phyloP scores from a whole-genome alignment of 768 basidiomycete genomes.

The Pisolithus tinctorius region DNA sequence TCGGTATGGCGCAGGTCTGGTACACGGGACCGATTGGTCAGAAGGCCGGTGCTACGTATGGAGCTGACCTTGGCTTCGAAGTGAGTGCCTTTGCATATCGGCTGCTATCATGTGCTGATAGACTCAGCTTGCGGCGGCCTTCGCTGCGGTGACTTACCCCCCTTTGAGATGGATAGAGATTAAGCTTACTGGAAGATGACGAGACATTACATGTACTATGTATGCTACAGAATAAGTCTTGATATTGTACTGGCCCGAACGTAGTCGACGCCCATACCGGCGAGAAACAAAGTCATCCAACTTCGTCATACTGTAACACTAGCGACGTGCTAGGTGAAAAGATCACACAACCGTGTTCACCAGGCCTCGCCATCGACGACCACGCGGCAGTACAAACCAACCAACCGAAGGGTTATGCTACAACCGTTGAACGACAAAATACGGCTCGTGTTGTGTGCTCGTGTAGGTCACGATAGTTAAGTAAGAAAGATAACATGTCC shows the following conservation, averaged over 20 bases:
- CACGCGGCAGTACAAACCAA: constrained; percentile 14
- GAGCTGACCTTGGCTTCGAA: constrained; percentile 50
- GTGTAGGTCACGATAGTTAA: no score
- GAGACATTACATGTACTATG: no score
- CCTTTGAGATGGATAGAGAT: background rate
- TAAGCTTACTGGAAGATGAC: background rate
- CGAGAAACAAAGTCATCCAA: no score
- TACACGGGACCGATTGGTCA: constrained; percentile 45
- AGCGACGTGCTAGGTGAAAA: background rate
- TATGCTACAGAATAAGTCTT: no score
- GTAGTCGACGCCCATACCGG: no score
- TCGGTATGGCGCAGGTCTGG: constrained; percentile 49
- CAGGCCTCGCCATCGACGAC: background rate
- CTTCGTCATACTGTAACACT: no score
- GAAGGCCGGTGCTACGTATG: constrained; percentile 33
- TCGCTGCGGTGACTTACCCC: background rate
- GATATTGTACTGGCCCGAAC: no score
- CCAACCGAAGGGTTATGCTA: constrained; percentile 63
- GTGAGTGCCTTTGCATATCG: constrained; percentile 18
- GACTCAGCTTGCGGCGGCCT: background rate
- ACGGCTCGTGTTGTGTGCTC: no score
- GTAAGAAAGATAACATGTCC: no score
- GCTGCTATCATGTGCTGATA: background rate
- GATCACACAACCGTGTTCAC: background rate
- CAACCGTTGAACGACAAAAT: constrained; percentile 40